Evolutionary conservation across 495 filamentous ascomycete species (phyloP).

Genomic region (Rostrohypoxylon terebratum): DNA sequence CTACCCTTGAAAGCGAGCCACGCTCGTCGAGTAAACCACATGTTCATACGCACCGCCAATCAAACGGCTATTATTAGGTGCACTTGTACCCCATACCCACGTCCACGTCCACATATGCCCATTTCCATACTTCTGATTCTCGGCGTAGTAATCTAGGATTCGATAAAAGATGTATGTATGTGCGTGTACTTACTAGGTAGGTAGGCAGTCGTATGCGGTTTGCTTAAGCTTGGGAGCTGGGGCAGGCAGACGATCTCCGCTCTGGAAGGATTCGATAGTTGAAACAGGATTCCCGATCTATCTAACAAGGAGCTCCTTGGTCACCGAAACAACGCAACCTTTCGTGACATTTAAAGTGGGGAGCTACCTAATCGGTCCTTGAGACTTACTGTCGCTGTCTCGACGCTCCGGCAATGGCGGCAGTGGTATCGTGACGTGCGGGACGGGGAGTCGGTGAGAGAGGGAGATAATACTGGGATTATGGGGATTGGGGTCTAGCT

Average conservation of each 20-base stretch:
- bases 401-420: conserved; percentile 1
- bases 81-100: too few species aligned
- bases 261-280: conserved; percentile 32
- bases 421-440: neutral
- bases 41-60: conserved; percentile 13
- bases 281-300: conserved; percentile 25
- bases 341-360: neutral
- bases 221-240: conserved; percentile 7
- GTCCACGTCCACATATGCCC: too few species aligned
- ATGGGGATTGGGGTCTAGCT: neutral
- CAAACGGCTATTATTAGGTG: conserved; percentile 28
- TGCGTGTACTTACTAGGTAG: neutral
- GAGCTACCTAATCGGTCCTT: neutral
- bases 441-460: neutral
- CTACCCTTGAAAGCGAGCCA: conserved; percentile 14
- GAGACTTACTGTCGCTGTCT: neutral
- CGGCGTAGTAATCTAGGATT: conserved; percentile 30
- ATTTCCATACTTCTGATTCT: neutral
- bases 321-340: conserved; percentile 17
- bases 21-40: conserved; percentile 14
- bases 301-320: conserved; percentile 16
- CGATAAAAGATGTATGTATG: neutral
- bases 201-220: neutral
- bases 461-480: neutral
- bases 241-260: neutral